A percentile compares a stretch with the other conserved stretches of the same genome.
Conservation (phyloP, 495 filamentous ascomycete genomes). For the Podospora australis region DNA sequence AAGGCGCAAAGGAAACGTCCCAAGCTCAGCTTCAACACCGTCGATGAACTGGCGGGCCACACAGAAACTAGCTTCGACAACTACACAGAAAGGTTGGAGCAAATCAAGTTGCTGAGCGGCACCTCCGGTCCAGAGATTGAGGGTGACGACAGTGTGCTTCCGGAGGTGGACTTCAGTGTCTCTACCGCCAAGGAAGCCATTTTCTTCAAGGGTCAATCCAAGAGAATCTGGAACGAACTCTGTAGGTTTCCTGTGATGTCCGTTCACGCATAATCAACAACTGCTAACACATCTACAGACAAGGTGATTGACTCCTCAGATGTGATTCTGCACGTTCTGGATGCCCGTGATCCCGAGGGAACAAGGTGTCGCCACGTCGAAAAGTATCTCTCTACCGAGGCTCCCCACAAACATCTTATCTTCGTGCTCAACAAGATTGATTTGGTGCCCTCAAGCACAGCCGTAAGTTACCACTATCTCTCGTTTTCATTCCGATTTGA, state of each 20-base stretch:
- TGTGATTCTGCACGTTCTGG: slow-evolving; percentile 89
- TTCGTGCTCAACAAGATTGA: slow-evolving; percentile 90
- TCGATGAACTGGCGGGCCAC: slow-evolving; percentile 77
- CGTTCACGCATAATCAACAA: neutral
- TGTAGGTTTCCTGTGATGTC: slow-evolving; percentile 38
- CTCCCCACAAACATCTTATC: slow-evolving; percentile 67
- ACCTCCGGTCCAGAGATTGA: slow-evolving; percentile 52
- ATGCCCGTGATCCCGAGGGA: slow-evolving; percentile 84
- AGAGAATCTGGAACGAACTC: slow-evolving; percentile 97
- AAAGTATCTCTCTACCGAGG: slow-evolving; percentile 88
- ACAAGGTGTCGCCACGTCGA: slow-evolving; percentile 87
- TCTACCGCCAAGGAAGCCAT: slow-evolving; percentile 76
- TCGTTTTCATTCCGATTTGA: slow-evolving; percentile 1
- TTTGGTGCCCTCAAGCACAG: slow-evolving; percentile 84
- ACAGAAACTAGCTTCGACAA: slow-evolving; percentile 67
- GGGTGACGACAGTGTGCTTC: slow-evolving; percentile 37
- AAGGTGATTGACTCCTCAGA: slow-evolving; percentile 97
- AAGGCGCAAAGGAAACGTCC: slow-evolving; percentile 89
- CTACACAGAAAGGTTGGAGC: slow-evolving; percentile 71
- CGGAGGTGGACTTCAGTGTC: slow-evolving; percentile 46
- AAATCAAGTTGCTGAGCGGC: slow-evolving; percentile 65
- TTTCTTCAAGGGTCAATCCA: slow-evolving; percentile 89
- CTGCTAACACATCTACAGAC: slow-evolving; percentile 22
- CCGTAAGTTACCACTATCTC: slow-evolving; percentile 61
- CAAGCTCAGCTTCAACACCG: slow-evolving; percentile 71